phyloP scores from a whole-genome alignment of 140 eudicot species.

The Senecio squalidus region DNA sequence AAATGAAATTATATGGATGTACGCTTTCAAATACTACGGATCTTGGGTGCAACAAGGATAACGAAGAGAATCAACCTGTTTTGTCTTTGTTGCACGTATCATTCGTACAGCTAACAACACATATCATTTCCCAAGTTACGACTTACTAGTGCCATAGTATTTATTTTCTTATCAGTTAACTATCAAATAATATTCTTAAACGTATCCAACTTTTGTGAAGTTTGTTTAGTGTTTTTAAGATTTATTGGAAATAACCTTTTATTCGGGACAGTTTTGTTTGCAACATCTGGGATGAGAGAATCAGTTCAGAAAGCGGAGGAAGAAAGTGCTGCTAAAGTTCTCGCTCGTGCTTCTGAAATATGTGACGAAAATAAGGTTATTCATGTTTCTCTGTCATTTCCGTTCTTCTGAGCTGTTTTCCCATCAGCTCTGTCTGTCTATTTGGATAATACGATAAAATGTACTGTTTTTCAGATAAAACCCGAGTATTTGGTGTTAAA shows the following conservation, averaged over 20 bases:
- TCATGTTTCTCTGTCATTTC: neutral
- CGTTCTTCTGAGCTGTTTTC: neutral
- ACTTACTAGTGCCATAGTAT: too few species aligned
- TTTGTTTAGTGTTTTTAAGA: neutral
- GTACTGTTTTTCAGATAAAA: constrained; percentile 26
- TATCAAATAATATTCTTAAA: too few species aligned
- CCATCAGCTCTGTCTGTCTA: too few species aligned
- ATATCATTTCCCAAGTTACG: too few species aligned
- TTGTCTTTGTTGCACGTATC: too few species aligned
- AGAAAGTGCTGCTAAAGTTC: constrained; percentile 42
- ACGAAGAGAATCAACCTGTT: too few species aligned
- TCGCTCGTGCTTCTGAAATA: constrained; percentile 46
- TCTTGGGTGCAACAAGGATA: too few species aligned
- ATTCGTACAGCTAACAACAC: too few species aligned
- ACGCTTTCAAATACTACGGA: too few species aligned
- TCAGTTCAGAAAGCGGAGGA: constrained; percentile 42
- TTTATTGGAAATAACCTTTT: neutral
- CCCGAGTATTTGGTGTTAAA: constrained; percentile 41
- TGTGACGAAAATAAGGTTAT: constrained; percentile 44
- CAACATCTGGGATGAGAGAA: constrained; percentile 42
- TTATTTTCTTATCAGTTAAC: too few species aligned
- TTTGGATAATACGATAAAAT: neutral
- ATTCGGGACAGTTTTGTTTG: constrained; percentile 22
- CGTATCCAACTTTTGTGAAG: too few species aligned
- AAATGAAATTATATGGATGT: too few species aligned